These are phyloP conservation scores for Exophiala sp. DNA, from an alignment of 2,329 filamentous ascomycete genomes.

Conservation along the genomic window DNA sequence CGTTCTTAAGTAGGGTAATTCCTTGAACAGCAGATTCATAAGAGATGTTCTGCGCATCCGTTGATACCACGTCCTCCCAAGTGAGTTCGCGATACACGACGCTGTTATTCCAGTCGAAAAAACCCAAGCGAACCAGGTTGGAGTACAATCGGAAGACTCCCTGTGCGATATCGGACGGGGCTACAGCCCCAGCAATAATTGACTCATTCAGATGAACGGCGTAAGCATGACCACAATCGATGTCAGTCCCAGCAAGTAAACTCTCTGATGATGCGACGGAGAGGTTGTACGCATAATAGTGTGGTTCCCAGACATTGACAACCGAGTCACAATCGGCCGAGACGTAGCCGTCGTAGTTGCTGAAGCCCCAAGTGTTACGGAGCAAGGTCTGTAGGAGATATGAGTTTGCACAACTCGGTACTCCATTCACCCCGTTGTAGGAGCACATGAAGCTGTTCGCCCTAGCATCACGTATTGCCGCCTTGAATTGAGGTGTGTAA, in stretches of 20 bases:
- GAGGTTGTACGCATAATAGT: constrained; percentile 38
- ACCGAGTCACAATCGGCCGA: constrained; percentile 65
- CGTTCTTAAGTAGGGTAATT: constrained; percentile 52
- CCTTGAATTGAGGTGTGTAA: constrained; percentile 63
- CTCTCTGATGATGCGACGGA: constrained; percentile 46
- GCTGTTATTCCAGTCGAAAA: constrained; percentile 46
- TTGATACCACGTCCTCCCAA: constrained; percentile 55
- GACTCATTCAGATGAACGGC: constrained; percentile 43
- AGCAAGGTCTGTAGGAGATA: constrained; percentile 62
- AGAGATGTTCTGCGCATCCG: constrained; percentile 53
- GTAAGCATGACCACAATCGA: constrained; percentile 51
- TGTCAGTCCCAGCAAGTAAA: constrained; percentile 51
- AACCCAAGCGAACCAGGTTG: constrained; percentile 48
- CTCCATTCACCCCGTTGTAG: constrained; percentile 63
- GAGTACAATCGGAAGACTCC: constrained; percentile 48
- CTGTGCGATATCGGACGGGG: constrained; percentile 44
- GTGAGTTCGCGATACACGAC: constrained; percentile 49
- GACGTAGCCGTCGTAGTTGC: constrained; percentile 58
- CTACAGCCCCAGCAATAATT: constrained; percentile 41
- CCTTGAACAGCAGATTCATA: constrained; percentile 50
- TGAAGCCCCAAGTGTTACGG: constrained; percentile 63
- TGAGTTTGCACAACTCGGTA: constrained; percentile 59
- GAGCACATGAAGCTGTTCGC: constrained; percentile 56
- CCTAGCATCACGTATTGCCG: constrained; percentile 57
- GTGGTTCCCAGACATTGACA: constrained; percentile 48